Conservation (phyloP, 116 monocot genomes). For the Zostera marina region DNA sequence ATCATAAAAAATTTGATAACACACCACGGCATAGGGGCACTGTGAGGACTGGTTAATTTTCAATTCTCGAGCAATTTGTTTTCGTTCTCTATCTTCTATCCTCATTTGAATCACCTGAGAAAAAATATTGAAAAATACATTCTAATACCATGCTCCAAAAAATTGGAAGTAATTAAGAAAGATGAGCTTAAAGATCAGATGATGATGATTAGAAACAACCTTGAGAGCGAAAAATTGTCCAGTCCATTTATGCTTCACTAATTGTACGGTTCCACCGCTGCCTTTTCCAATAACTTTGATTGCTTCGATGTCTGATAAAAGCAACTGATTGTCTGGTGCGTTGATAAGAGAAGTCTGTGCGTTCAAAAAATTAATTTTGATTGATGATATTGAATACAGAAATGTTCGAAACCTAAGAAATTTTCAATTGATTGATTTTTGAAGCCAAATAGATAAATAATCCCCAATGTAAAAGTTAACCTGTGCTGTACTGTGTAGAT, state of each 20-base stretch:
- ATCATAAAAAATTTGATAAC: constrained; percentile 74
- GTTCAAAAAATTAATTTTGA: background rate
- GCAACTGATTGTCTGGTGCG: constrained; percentile 42
- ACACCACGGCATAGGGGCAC: constrained; percentile 52
- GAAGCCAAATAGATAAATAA: too few relatives aligned
- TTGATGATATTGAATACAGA: too few relatives aligned
- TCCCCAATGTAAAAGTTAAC: too few relatives aligned
- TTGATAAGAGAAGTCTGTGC: constrained; percentile 45
- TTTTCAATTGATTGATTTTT: too few relatives aligned
- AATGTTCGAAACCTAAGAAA: too few relatives aligned
- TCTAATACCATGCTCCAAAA: background rate
- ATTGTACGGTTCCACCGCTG: constrained; percentile 53
- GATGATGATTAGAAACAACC: constrained; percentile 22
- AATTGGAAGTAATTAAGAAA: background rate
- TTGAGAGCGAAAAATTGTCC: constrained; percentile 90
- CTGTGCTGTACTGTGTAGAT: too few relatives aligned
- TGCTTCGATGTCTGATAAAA: constrained; percentile 47
- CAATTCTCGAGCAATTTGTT: constrained; percentile 62
- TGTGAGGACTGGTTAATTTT: constrained; percentile 66
- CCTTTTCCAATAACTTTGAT: constrained; percentile 83
- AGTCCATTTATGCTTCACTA: constrained; percentile 87
- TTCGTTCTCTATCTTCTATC: constrained; percentile 39
- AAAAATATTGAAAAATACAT: background rate
- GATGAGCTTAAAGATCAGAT: background rate
- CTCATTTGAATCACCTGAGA: constrained; percentile 71